Evolutionary conservation across 495 filamentous ascomycete species (phyloP), one percentile per base, ranked within the genome.

Genomic region (Schizothecium vesticola): DNA sequence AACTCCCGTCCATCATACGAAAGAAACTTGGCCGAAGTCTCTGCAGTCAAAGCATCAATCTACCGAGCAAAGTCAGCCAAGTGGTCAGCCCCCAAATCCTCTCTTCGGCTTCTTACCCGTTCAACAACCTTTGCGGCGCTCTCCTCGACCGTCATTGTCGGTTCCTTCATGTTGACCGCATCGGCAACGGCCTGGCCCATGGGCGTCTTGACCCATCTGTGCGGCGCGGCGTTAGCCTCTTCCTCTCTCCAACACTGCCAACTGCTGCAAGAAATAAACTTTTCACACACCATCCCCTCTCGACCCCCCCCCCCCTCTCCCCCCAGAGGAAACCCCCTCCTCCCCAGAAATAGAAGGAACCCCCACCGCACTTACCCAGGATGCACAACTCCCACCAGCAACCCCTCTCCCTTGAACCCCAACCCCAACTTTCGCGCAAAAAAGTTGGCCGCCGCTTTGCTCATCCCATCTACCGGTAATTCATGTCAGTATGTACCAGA

Each of bases 161-260:
- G 76, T 67, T 76, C 71, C 21, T 26, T 29, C 55, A 73, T 71
- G 11, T 73, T 73, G 25, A 81, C 29, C 7, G 63, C 69, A 69
- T 82, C 78, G 9, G 79, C 80, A 43, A 79, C 72, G 0, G 21
- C 68, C 69, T 81, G 78, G 0, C 80, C 80, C 68, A 77, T 74
- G 0, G 33, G 36, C 8, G 80, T 82, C 69, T 82, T 73, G 60
- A 82, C 78, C 79, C 79, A 82, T 67, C 79, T 81, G 60, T 25
- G 10, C 33, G 7, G 16, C 2, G 3, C 31, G 11, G 11, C 28
- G 29, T 70, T 19, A 71, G 69, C 67, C 21, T 13, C 13, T 21
- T 12, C 43, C 25, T 26, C 12, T 16, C n/a, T 6, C 56, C 13
- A 43, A 22, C 36, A n/a, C 61, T 9, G n/a, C 13, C 13, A n/a